These are phyloP conservation scores for Fusarium sp. DNA, from an alignment of 2,329 filamentous ascomycete species.

Conservation along the genomic window DNA sequence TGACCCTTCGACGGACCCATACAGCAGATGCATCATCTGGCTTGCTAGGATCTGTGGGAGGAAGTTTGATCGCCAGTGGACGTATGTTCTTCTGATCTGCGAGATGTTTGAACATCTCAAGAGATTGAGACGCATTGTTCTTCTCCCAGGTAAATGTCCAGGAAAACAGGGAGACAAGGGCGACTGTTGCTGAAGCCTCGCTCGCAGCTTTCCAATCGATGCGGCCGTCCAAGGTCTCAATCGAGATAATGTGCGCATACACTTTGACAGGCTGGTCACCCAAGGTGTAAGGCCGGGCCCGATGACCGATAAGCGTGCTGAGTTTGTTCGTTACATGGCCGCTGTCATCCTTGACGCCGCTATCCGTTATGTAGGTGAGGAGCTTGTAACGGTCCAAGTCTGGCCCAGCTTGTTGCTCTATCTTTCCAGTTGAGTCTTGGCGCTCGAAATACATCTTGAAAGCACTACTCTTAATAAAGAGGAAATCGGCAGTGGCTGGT, in stretches of 20 bases:
- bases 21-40: not conserved
- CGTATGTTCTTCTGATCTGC: not conserved
- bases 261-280: not conserved
- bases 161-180: not conserved
- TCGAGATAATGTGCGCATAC: not conserved
- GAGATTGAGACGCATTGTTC: not conserved
- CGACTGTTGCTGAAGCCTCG: not conserved
- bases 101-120: not conserved
- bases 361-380: not conserved
- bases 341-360: not conserved
- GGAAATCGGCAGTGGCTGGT: not conserved
- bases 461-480: not conserved
- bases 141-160: not conserved
- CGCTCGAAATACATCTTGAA: conserved; percentile 3
- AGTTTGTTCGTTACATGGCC: not conserved
- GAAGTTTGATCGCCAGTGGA: not conserved
- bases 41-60: accelerated
- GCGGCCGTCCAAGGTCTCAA: not conserved
- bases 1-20: not conserved
- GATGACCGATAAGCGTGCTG: not conserved
- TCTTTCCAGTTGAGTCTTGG: not conserved
- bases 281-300: accelerated
- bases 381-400: not conserved
- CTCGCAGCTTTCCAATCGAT: not conserved
- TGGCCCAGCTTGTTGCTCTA: accelerated